These are phyloP conservation scores for Gautieria morchelliformis DNA, from an alignment of 768 basidiomycete genomes.

Conservation along the genomic window DNA sequence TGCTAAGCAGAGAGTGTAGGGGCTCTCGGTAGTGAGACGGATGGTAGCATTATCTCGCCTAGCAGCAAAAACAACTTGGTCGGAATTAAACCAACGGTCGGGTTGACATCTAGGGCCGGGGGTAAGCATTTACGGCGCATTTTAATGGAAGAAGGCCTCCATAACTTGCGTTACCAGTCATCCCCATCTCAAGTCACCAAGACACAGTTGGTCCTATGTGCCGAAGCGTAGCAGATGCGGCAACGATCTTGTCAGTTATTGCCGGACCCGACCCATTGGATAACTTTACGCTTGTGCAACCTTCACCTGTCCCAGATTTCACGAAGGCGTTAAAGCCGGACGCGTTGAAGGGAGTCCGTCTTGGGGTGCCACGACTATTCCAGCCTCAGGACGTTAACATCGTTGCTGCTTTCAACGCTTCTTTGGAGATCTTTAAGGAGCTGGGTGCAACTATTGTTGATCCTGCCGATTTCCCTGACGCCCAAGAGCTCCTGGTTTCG, in stretches of 20 bases:
- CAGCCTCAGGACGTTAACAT: constrained; percentile 11
- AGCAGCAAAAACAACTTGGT: constrained; percentile 33
- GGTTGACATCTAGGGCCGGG: constrained; percentile 29
- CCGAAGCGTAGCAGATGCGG: constrained; percentile 29
- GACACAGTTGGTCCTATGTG: constrained; percentile 32
- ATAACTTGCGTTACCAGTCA: constrained; percentile 21
- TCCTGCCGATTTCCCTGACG: constrained; percentile 51
- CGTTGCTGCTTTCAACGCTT: constrained; percentile 28
- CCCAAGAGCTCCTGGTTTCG: constrained; percentile 32
- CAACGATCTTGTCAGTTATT: constrained; percentile 30
- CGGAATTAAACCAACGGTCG: constrained; percentile 31
- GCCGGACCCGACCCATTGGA: constrained; percentile 34
- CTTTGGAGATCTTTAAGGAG: constrained; percentile 26
- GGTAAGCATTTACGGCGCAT: constrained; percentile 14
- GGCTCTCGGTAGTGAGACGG: constrained; percentile 37
- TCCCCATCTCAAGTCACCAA: constrained; percentile 34
- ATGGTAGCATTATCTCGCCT: constrained; percentile 40
- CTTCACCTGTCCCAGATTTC: constrained; percentile 43
- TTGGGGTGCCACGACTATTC: constrained; percentile 35
- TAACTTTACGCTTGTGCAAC: constrained; percentile 33
- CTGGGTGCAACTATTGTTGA: constrained; percentile 47
- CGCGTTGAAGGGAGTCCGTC: constrained; percentile 35
- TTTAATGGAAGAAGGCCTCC: neutral
- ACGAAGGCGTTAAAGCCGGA: constrained; percentile 39
- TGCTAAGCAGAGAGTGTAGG: constrained; percentile 31